Evolutionary conservation across 192 early-diverging fungal genomes (phyloP).

Genomic region (Coemansia aciculifera): DNA sequence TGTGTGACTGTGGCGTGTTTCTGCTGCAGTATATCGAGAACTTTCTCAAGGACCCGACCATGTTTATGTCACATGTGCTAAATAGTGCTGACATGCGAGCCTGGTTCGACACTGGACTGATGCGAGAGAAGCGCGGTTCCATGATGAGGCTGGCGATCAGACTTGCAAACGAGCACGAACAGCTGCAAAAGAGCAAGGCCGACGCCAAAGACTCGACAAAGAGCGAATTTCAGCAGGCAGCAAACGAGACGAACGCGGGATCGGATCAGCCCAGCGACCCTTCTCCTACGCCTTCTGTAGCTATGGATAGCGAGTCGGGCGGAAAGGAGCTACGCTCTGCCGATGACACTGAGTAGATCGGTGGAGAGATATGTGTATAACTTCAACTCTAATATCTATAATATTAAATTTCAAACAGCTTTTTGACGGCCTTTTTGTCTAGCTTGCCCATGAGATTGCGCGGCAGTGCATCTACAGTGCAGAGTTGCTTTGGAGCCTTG

Average conservation of each 20-base stretch:
- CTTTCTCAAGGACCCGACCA: slow-evolving; percentile 59
- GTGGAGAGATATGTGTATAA: neutral
- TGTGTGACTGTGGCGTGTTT: slow-evolving; percentile 88
- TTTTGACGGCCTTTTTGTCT: slow-evolving; percentile 73
- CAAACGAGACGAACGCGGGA: neutral
- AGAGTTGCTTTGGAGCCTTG: slow-evolving; percentile 68
- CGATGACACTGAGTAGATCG: neutral
- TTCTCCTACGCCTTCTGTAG: neutral
- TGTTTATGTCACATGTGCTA: slow-evolving; percentile 24
- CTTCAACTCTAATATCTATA: neutral
- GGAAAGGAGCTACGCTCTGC: neutral
- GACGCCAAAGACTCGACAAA: neutral
- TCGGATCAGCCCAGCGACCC: slow-evolving; percentile 3
- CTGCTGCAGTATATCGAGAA: slow-evolving; percentile 77
- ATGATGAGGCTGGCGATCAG: slow-evolving; percentile 25
- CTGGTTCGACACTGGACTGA: slow-evolving; percentile 30
- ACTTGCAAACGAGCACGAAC: slow-evolving; percentile 22
- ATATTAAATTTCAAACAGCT: slow-evolving; percentile 46
- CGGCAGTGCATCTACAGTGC: slow-evolving; percentile 61
- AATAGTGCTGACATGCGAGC: slow-evolving; percentile 31
- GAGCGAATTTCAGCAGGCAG: neutral
- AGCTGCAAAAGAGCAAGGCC: neutral
- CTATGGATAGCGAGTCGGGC: neutral
- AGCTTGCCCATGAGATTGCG: slow-evolving; percentile 90
- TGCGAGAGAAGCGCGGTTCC: slow-evolving; percentile 41